phyloP scores from a whole-genome alignment of 768 basidiomycete genomes.

The Neoboletus brunneissimus region DNA sequence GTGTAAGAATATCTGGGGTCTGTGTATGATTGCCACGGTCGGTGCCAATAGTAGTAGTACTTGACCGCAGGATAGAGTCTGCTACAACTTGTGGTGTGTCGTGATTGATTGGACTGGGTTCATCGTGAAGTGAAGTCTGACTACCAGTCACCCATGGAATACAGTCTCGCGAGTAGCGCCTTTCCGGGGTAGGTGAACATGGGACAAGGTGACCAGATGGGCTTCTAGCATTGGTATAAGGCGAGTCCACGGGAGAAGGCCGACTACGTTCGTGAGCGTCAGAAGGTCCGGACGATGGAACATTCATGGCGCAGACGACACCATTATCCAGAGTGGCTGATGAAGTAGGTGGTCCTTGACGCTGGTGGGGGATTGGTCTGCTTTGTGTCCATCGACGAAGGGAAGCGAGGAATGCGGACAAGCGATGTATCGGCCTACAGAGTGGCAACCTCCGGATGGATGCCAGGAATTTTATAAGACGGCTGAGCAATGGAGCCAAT shows the following conservation, averaged over 20 bases:
- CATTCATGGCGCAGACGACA: constrained; percentile 16
- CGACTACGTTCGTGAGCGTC: not conserved
- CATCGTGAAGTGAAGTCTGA: constrained; percentile 16
- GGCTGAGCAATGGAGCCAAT: constrained; percentile 2
- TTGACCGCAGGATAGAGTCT: not conserved
- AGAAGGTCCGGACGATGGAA: constrained; percentile 4
- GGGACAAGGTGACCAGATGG: constrained; percentile 22
- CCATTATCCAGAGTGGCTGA: not conserved
- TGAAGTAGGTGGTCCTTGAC: not conserved
- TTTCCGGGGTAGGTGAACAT: constrained; percentile 11
- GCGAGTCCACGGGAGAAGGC: constrained; percentile 12
- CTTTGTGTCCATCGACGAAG: not conserved
- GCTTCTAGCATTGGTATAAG: constrained; percentile 13
- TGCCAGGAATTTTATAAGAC: constrained; percentile 2
- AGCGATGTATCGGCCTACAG: not conserved
- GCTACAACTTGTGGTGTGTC: not conserved
- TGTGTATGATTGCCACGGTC: not conserved
- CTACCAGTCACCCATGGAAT: constrained; percentile 7
- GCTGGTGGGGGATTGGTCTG: not conserved
- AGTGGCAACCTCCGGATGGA: constrained; percentile 1
- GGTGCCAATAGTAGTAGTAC: not conserved
- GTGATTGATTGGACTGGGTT: constrained; percentile 9
- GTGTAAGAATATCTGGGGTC: not conserved
- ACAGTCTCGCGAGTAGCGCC: constrained; percentile 8
- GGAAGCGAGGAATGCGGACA: constrained; percentile 2